Evolutionary conservation across 345 rosid species (phyloP).

Genomic region (Brassica rapa): DNA sequence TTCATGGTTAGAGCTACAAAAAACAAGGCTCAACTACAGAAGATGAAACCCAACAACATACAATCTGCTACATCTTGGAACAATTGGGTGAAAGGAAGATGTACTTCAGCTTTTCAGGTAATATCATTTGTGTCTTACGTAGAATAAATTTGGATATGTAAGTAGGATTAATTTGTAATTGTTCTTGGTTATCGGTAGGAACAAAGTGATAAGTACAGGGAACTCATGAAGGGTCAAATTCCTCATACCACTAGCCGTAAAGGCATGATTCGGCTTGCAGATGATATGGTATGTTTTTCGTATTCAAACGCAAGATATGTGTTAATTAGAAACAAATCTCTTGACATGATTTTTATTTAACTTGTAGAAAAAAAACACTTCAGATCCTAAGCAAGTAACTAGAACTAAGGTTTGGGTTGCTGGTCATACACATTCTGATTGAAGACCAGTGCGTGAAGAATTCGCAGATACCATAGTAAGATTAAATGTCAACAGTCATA

Average conservation of each 20-base stretch:
- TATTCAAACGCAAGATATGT: too few relatives aligned
- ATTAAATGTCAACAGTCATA: not conserved
- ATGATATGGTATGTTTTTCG: not conserved
- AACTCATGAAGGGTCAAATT: not conserved
- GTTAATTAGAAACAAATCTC: not conserved
- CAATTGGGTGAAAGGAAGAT: not conserved
- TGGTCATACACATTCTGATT: not conserved
- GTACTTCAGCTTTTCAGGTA: not conserved
- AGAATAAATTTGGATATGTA: not conserved
- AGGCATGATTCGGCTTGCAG: not conserved
- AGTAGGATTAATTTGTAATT: too few relatives aligned
- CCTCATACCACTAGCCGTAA: not conserved
- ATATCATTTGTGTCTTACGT: not conserved
- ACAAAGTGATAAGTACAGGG: not conserved
- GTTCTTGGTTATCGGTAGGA: not conserved
- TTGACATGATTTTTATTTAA: not conserved
- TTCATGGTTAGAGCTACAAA: not conserved
- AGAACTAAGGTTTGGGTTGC: not conserved
- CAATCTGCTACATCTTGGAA: not conserved
- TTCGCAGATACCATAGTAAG: not conserved
- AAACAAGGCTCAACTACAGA: not conserved
- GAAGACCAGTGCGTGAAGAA: not conserved
- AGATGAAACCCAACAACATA: not conserved
- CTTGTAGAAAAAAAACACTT: not conserved
- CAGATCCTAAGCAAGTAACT: not conserved